Conservation (phyloP, 75 land plant genomes). For the Pseudotsuga menziesii region DNA sequence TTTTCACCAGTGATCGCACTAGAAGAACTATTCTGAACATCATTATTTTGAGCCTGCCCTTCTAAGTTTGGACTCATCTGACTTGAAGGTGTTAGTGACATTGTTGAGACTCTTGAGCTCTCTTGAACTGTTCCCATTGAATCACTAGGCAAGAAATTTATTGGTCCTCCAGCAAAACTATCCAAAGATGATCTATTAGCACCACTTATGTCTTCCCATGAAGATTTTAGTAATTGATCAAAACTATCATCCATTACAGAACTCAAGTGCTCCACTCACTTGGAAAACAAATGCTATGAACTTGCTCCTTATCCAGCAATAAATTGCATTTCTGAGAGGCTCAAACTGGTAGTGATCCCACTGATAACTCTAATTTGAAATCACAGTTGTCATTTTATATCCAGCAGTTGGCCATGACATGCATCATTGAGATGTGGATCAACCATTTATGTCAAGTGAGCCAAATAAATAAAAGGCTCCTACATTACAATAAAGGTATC, state of each 20-base stretch:
- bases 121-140: neutral
- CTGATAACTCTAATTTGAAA: neutral
- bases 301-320: neutral
- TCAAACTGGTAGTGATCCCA: neutral
- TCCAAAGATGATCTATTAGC: constrained; percentile 11
- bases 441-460: neutral
- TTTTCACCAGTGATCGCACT: neutral
- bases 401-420: neutral
- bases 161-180: constrained; percentile 3
- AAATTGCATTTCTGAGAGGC: neutral
- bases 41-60: neutral
- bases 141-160: constrained; percentile 7
- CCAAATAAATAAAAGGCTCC: neutral
- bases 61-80: constrained; percentile 1
- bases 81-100: neutral
- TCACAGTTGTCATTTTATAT: neutral
- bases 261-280: constrained; percentile 2
- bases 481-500: neutral
- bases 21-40: neutral
- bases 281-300: neutral
- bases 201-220: neutral
- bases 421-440: neutral
- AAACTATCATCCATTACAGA: constrained; percentile 18
- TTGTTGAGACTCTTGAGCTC: neutral
- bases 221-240: constrained; percentile 8